Evolutionary conservation across 2,329 filamentous ascomycete species (phyloP), one percentile per base, ranked within the genome.

Genomic region (Aspergillus nomiae): DNA sequence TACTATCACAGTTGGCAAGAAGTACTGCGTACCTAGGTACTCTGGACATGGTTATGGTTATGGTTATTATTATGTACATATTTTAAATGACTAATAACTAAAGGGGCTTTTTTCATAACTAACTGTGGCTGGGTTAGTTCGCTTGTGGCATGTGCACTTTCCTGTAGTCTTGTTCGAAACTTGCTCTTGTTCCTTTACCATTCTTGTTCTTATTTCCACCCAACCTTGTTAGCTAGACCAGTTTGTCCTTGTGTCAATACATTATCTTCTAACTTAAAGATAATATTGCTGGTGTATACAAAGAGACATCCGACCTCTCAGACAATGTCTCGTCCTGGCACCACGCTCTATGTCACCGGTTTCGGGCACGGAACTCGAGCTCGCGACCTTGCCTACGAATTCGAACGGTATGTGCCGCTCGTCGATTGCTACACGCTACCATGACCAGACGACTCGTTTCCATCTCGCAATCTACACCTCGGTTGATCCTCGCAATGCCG

Each of bases 351-450:
- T 85, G 94, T 98, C 82, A 97, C 94, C 77, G 95, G 95, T 87
- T 99, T 99, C 83, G 96, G 94, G 87, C 93, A 97, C 83, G 93
- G 94, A 81, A 97, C 94, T 81, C 92, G 95, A 86, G 93, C 95
- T 81, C 92, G 95, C 89, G 94, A 99, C 86, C 92, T 98, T 81
- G 93, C 94, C 85, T 97, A 96, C 91, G 94, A 98, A 87, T 98
- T 98, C 91, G 94, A 98, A 94, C 93, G 94, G 92, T 97, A 97
- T 89, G 94, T 96, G 86, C 85, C 81, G 84, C 82, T 83, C 76
- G 75, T 73, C 74, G 70, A 72, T 73, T 74, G 64, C 69, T 71
- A 69, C 74, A 71, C 74, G 77, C 79, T 80, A 78, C 74, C 74
- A 78, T 51, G 71, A 76, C 75, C 73, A 74, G 69, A 63, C 74